Percentiles rank a stretch among this genome's conserved stretches.
These are phyloP conservation scores for Solanum piurae DNA, from an alignment of 257 asterid genomes.

Conservation along the genomic window DNA sequence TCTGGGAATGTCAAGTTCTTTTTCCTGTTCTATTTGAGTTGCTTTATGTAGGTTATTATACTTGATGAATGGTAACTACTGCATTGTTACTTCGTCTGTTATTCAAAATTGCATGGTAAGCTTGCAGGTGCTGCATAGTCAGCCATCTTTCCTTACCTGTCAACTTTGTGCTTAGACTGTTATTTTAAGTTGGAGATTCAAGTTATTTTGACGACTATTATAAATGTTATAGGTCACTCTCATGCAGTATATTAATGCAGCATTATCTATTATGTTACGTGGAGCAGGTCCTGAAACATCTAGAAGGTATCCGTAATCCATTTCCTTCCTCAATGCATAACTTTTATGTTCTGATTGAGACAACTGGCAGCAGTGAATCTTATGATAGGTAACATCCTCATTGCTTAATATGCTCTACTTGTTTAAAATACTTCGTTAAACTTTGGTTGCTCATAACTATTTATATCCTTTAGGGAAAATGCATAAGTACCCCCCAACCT, in stretches of 20 bases:
- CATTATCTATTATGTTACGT: constrained; percentile 1
- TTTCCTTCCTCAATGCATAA: constrained; percentile 73
- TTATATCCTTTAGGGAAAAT: not conserved
- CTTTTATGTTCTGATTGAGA: constrained; percentile 87
- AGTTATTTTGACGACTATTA: not conserved
- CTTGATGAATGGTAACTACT: not conserved
- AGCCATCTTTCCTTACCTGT: not conserved
- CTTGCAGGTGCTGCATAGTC: not conserved
- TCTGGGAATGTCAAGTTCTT: not conserved
- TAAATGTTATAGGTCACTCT: not conserved
- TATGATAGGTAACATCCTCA: constrained; percentile 68
- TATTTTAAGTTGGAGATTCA: not conserved
- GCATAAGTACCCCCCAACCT: no score
- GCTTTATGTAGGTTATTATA: not conserved
- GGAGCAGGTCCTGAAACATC: constrained; percentile 75
- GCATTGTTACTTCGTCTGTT: not conserved
- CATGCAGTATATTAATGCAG: not conserved
- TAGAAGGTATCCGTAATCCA: constrained; percentile 95
- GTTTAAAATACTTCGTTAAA: not conserved
- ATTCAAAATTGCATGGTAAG: not conserved
- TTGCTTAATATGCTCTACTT: constrained; percentile 3
- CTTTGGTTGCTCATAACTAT: not conserved
- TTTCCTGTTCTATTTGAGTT: not conserved
- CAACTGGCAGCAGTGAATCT: constrained; percentile 86
- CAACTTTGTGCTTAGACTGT: not conserved